phyloP scores from a whole-genome alignment of 2,329 filamentous ascomycete genomes.

The Pseudovirgaria hyperparasitica region DNA sequence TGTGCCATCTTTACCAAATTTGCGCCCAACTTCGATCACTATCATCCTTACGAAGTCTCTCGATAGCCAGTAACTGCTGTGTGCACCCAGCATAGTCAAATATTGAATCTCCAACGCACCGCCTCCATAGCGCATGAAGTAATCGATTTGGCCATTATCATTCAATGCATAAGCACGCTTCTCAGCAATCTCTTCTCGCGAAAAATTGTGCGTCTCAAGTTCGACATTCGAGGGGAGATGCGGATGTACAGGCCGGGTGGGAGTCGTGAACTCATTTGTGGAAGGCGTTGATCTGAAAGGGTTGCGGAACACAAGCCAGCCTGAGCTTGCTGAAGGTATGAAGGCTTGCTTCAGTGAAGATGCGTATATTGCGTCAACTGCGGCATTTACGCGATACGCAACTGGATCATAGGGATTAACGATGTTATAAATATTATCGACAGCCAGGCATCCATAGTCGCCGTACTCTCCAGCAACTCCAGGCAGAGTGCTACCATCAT shows the following conservation, averaged over 20 bases:
- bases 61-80: conserved; percentile 86
- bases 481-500: conserved; percentile 40
- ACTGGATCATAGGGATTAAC: conserved; percentile 69
- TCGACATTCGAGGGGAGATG: conserved; percentile 51
- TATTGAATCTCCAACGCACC: conserved; percentile 92
- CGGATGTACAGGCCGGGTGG: conserved; percentile 15
- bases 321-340: conserved; percentile 58
- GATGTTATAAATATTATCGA: conserved; percentile 95
- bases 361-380: conserved; percentile 72
- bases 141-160: conserved; percentile 94
- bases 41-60: conserved; percentile 82
- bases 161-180: conserved; percentile 79
- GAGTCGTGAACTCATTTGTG: conserved; percentile 15
- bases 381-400: conserved; percentile 82
- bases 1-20: conserved; percentile 50
- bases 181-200: conserved; percentile 81
- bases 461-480: conserved; percentile 66
- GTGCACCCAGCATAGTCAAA: conserved; percentile 89
- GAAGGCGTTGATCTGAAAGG: conserved; percentile 24
- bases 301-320: conserved; percentile 27
- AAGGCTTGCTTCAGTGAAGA: conserved; percentile 62
- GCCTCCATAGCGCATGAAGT: conserved; percentile 67
- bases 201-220: conserved; percentile 90
- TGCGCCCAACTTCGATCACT: conserved; percentile 74
- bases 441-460: conserved; percentile 76